Conservation (phyloP, 495 filamentous ascomycete species). For the Aspergillus campestris region DNA sequence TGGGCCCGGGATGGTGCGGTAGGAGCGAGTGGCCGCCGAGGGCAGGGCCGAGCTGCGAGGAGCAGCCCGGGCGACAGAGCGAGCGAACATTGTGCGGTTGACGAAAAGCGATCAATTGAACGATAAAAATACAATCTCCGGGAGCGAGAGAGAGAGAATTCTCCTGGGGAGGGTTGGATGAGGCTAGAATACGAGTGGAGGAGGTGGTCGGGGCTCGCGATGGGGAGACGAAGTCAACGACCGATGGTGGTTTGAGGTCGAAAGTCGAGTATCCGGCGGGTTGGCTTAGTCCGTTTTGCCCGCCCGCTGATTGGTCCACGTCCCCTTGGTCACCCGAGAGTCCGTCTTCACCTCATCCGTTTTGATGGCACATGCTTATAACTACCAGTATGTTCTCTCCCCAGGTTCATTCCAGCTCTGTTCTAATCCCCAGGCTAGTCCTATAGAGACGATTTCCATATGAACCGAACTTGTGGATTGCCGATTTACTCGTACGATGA, state of each 20-base stretch:
- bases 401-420: background rate
- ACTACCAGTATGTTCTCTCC: slow-evolving; percentile 8
- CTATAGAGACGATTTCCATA: too few species aligned
- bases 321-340: slow-evolving; percentile 6
- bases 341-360: slow-evolving; percentile 10
- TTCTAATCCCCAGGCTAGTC: background rate
- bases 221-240: slow-evolving; percentile 30
- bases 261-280: slow-evolving; percentile 38
- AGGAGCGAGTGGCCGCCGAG: slow-evolving; percentile 29
- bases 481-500: too few species aligned
- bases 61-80: slow-evolving; percentile 36
- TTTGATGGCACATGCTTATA: slow-evolving; percentile 12
- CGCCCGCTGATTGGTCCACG: slow-evolving; percentile 27
- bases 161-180: slow-evolving; percentile 14
- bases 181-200: slow-evolving; percentile 26
- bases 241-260: slow-evolving; percentile 37
- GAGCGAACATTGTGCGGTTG: slow-evolving; percentile 42
- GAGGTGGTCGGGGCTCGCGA: slow-evolving; percentile 22
- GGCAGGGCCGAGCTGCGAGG: slow-evolving; percentile 37
- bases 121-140: slow-evolving; percentile 11
- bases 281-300: slow-evolving; percentile 29
- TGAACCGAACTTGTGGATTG: too few species aligned
- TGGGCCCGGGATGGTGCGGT: slow-evolving; percentile 21
- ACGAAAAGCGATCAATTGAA: slow-evolving; percentile 26
- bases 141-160: slow-evolving; percentile 15